A percentile compares a stretch with the other conserved stretches of the same genome.
Conservation (phyloP, 202 grass and related monocot species). For the Zizania palustris region DNA sequence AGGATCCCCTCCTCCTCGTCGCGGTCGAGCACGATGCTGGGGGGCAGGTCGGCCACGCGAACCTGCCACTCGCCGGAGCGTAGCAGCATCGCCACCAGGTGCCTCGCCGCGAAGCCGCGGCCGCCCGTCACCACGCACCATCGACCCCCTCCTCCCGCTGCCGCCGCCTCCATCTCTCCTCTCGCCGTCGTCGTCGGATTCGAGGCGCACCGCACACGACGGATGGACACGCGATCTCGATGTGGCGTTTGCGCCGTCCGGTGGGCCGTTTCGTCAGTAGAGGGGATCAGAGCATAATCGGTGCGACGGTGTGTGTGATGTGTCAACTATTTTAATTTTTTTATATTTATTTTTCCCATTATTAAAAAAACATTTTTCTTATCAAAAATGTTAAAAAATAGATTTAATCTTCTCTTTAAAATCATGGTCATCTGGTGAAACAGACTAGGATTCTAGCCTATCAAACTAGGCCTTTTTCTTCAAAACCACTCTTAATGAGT, state of each 20-base stretch:
- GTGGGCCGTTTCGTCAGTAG: background rate
- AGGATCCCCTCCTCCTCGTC: constrained; percentile 71
- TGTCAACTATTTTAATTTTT: too few species aligned
- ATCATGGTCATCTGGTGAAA: too few species aligned
- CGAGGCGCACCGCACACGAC: constrained; percentile 16
- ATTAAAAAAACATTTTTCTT: too few species aligned
- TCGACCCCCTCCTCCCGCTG: constrained; percentile 30
- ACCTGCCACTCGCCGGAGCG: constrained; percentile 74
- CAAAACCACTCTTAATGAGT: too few species aligned
- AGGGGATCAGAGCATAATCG: too few species aligned
- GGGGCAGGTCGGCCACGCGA: constrained; percentile 74
- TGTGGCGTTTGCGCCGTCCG: background rate
- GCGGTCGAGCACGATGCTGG: constrained; percentile 62
- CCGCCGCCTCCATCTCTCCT: constrained; percentile 35
- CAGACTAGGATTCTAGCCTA: too few species aligned
- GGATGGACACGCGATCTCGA: background rate
- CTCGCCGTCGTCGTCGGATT: constrained; percentile 26
- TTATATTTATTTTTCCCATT: too few species aligned
- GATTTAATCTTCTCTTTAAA: too few species aligned
- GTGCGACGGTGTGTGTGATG: too few species aligned
- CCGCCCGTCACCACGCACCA: constrained; percentile 92
- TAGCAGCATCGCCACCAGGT: constrained; percentile 74
- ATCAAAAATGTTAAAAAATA: too few species aligned
- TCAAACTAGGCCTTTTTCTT: too few species aligned
- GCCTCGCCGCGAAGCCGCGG: constrained; percentile 84